Percentiles rank a stretch among this genome's conserved stretches.
phyloP scores from a whole-genome alignment of 2,329 filamentous ascomycete species.

The Xylaria sp. region DNA sequence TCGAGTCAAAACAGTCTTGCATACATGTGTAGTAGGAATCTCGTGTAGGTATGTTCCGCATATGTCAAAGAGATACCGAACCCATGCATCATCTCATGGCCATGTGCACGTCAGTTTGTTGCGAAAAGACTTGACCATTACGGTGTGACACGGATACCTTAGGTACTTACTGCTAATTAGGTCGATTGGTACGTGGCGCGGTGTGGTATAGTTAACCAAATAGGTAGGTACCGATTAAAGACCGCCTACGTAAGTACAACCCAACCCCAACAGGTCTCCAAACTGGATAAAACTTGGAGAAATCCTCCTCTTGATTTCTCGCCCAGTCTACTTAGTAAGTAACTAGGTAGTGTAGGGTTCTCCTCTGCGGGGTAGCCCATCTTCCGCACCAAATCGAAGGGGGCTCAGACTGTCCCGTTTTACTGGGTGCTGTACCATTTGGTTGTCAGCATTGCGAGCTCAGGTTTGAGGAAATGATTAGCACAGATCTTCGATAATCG shows the following conservation, averaged over 20 bases:
- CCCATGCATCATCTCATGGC: background rate
- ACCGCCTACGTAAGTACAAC: background rate
- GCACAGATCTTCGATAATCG: background rate
- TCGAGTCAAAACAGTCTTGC: slow-evolving; percentile 15
- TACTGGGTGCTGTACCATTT: background rate
- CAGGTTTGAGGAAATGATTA: slow-evolving; percentile 16
- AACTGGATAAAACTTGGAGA: slow-evolving; percentile 5
- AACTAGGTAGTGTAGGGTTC: background rate
- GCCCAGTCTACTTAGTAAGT: background rate
- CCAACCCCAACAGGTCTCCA: slow-evolving; percentile 1
- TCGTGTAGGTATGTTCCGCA: slow-evolving; percentile 10
- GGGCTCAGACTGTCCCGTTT: slow-evolving; percentile 11
- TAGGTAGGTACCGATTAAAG: background rate
- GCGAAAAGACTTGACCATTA: too few relatives aligned
- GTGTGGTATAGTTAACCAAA: background rate
- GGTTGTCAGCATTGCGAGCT: slow-evolving; percentile 10
- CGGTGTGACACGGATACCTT: background rate
- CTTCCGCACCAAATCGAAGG: background rate
- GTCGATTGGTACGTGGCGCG: background rate
- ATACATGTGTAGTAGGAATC: background rate
- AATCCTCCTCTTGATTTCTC: background rate
- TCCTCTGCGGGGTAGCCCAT: slow-evolving; percentile 19
- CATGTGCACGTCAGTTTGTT: background rate
- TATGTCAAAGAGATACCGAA: slow-evolving; percentile 6
- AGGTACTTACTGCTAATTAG: background rate